These are phyloP conservation scores for Silene uniflora DNA, from an alignment of 148 eudicot genomes.

Conservation along the genomic window DNA sequence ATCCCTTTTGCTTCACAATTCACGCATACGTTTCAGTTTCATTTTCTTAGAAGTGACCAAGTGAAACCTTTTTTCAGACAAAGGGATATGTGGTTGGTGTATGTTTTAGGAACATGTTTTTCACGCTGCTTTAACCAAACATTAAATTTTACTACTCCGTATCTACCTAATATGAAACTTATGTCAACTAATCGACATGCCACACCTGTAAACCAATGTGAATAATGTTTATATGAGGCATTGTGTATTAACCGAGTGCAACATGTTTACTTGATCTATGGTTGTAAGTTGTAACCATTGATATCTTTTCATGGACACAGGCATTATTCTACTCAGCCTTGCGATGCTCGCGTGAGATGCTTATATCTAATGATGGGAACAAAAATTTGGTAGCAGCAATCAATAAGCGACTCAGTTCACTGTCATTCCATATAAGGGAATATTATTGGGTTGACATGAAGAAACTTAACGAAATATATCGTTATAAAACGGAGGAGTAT, in stretches of 20 bases:
- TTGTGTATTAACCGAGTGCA: not conserved
- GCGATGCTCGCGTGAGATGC: constrained; percentile 77
- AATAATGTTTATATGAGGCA: not conserved
- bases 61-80: too few relatives aligned
- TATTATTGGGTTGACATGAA: constrained; percentile 85
- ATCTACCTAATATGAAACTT: too few relatives aligned
- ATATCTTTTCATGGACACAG: constrained; percentile 27
- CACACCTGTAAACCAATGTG: too few relatives aligned
- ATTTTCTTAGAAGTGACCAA: too few relatives aligned
- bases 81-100: too few relatives aligned
- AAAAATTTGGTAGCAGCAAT: constrained; percentile 58
- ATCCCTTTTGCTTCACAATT: too few relatives aligned
- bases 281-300: constrained; percentile 13
- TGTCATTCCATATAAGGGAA: constrained; percentile 83
- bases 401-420: constrained; percentile 66
- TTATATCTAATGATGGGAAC: constrained; percentile 58
- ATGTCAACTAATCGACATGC: too few relatives aligned
- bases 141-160: too few relatives aligned
- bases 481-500: constrained; percentile 91
- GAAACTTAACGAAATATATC: constrained; percentile 83
- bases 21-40: too few relatives aligned
- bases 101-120: too few relatives aligned
- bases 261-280: not conserved
- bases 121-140: too few relatives aligned
- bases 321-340: constrained; percentile 85